Evolutionary conservation across 177 flowering plant species (phyloP).

Genomic region (Vitis hybrid): DNA sequence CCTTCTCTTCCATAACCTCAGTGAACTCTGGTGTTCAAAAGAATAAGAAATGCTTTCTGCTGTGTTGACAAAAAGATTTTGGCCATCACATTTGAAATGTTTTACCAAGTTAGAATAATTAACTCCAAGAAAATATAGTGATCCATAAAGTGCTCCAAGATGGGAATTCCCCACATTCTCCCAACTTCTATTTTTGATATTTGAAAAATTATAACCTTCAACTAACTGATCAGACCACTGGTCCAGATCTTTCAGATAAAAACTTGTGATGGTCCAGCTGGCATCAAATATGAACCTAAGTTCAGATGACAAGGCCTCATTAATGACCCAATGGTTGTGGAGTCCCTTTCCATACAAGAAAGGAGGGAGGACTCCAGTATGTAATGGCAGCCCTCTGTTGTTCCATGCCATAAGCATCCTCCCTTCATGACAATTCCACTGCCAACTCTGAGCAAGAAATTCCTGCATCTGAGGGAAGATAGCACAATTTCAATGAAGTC

Average conservation of each 20-base stretch:
- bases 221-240: slow-evolving; percentile 13
- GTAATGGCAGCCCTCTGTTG: slow-evolving; percentile 64
- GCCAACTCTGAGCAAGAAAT: slow-evolving; percentile 37
- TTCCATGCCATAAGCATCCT: slow-evolving; percentile 87
- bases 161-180: slow-evolving; percentile 58
- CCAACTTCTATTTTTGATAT: slow-evolving; percentile 50
- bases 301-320: slow-evolving; percentile 69
- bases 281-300: slow-evolving; percentile 87
- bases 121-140: slow-evolving; percentile 49
- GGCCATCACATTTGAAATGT: slow-evolving; percentile 50
- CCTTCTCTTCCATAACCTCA: slow-evolving; percentile 36
- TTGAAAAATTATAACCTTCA: slow-evolving; percentile 11
- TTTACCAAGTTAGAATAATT: slow-evolving; percentile 50
- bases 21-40: slow-evolving; percentile 16
- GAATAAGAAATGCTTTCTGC: slow-evolving; percentile 30
- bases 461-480: slow-evolving; percentile 77
- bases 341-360: slow-evolving; percentile 76
- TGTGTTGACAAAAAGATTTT: slow-evolving; percentile 42
- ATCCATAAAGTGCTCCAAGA: slow-evolving; percentile 69
- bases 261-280: slow-evolving; percentile 61
- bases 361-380: slow-evolving; percentile 88
- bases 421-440: slow-evolving; percentile 34
- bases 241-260: slow-evolving; percentile 32
- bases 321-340: slow-evolving; percentile 74
- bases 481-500: slow-evolving; percentile 30